Percentiles rank a stretch among this genome's conserved stretches.
Conservation (phyloP, 352 stramenopile genomes). For the Blastocystis sp. region DNA sequence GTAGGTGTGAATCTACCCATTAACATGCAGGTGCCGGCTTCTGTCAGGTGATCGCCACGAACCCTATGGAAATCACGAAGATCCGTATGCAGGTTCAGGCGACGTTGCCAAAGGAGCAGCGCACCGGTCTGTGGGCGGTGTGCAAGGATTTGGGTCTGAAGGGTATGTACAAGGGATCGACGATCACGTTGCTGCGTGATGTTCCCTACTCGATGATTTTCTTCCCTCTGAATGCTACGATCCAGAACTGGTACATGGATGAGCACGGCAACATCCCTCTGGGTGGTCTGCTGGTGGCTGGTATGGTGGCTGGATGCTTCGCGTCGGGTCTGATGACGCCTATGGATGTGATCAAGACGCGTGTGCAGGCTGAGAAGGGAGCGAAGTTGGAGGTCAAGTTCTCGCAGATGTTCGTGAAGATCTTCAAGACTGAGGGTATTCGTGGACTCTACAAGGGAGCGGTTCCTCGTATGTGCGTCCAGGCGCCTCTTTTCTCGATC, state of each 20-base stretch:
- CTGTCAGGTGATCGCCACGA: conserved; percentile 73
- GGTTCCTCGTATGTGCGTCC: conserved; percentile 73
- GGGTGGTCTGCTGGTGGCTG: conserved; percentile 65
- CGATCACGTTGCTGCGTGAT: conserved; percentile 76
- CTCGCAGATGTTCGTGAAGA: conserved; percentile 70
- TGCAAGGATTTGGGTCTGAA: conserved; percentile 66
- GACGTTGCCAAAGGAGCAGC: conserved; percentile 66
- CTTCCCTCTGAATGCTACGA: conserved; percentile 75
- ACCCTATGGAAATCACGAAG: conserved; percentile 80
- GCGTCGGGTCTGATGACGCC: conserved; percentile 67
- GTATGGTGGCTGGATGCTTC: conserved; percentile 65
- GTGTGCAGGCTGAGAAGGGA: conserved; percentile 68
- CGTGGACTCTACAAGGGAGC: conserved; percentile 73
- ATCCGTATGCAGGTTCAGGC: conserved; percentile 77
- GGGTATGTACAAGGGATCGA: conserved; percentile 73
- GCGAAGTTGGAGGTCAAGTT: conserved; percentile 70
- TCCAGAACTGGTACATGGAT: conserved; percentile 65
- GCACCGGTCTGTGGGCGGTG: conserved; percentile 54
- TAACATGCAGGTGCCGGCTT: conserved; percentile 64
- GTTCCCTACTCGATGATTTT: conserved; percentile 81
- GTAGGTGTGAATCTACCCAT: background rate
- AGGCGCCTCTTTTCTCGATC: conserved; percentile 73
- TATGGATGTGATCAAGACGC: conserved; percentile 77
- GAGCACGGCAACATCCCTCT: conserved; percentile 65
- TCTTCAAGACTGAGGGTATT: conserved; percentile 70